Evolutionary conservation across 2,329 filamentous ascomycete genomes (phyloP), one percentile per base, ranked within the genome.

Genomic region (Colletotrichum tamarilloi): DNA sequence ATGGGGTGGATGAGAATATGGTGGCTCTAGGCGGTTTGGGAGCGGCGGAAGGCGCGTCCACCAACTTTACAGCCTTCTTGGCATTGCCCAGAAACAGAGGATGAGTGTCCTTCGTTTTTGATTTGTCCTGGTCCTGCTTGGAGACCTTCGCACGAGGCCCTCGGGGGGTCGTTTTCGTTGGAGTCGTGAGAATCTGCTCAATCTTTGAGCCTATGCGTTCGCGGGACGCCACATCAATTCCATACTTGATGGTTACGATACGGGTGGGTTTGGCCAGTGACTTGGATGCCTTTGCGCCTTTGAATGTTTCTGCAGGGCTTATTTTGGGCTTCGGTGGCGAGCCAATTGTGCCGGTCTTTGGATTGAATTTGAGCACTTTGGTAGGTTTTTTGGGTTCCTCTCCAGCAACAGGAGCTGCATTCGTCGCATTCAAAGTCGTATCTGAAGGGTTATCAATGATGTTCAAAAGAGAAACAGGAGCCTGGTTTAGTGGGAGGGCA

Each of bases 261-360:
- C 66, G 66, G 11, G 69, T 56, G 22, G 64, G 63, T 32, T 68
- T 70, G 7, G 35, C 30, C 5, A n/a, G 68, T n/a, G 62, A 68
- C 16, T 65, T 71, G 5, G 59, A 32, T 24, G 73, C 46, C 24
- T 68, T 68, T 22, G 55, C 35, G 28, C 9, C 11, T 62, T 30
- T 78, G 38, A 32, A 22, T 49, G 19, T 75, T 68, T 75, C 76
- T 64, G 63, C 76, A 67, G 73, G 75, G 24, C 74, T 60, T 1
- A 79, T 77, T 76, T 91, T 93, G 4, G 85, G 83, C 60, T 86
- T 88, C 0, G 90, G 90, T 0, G 91, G 89, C 5, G 90, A 90
- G 4, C 90, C 89, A 62, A 92, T 87, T 2, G 90, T 92, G 5
- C 90, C 90, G 1, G 90, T 92, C 73, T 86, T 89, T 1, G 85